A percentile compares a stretch with the other conserved stretches of the same genome.
Conservation (phyloP, 345 rosid genomes). For the Populus tremula region DNA sequence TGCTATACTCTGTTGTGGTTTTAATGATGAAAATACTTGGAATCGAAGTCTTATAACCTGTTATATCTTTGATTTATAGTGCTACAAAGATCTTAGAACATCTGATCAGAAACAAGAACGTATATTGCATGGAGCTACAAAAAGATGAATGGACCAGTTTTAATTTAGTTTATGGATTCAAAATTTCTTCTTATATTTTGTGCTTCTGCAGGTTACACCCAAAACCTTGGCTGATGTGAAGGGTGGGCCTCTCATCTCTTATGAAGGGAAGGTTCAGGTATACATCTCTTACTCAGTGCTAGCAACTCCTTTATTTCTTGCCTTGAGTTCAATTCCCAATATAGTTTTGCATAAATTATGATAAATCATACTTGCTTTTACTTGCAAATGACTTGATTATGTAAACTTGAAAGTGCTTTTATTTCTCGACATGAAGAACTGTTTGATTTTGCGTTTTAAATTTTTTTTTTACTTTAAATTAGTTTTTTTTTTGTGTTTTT, state of each 20-base stretch:
- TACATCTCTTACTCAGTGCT: neutral
- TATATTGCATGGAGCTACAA: conserved; percentile 19
- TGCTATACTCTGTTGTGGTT: too few species aligned
- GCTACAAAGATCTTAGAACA: too few species aligned
- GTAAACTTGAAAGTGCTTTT: neutral
- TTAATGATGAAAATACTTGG: too few species aligned
- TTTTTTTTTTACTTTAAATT: too few species aligned
- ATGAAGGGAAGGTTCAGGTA: conserved; percentile 97
- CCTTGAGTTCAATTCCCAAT: neutral
- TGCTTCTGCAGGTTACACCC: conserved; percentile 46
- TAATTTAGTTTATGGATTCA: neutral
- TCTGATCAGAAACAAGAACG: too few species aligned
- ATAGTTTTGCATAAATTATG: neutral
- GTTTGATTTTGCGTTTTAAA: too few species aligned
- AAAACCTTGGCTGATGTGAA: too few species aligned
- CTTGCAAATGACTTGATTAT: neutral
- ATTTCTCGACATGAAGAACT: too few species aligned
- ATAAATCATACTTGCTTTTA: too few species aligned
- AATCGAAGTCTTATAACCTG: too few species aligned
- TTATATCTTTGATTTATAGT: too few species aligned
- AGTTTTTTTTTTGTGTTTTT: too few species aligned
- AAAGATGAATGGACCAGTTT: conserved; percentile 5
- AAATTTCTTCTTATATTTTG: conserved; percentile 1
- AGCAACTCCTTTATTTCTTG: neutral
- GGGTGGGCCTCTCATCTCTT: conserved; percentile 61